Evolutionary conservation across 2,329 filamentous ascomycete genomes (phyloP), one percentile per base, ranked within the genome.

Genomic region (Drechslerella stenobrocha): DNA sequence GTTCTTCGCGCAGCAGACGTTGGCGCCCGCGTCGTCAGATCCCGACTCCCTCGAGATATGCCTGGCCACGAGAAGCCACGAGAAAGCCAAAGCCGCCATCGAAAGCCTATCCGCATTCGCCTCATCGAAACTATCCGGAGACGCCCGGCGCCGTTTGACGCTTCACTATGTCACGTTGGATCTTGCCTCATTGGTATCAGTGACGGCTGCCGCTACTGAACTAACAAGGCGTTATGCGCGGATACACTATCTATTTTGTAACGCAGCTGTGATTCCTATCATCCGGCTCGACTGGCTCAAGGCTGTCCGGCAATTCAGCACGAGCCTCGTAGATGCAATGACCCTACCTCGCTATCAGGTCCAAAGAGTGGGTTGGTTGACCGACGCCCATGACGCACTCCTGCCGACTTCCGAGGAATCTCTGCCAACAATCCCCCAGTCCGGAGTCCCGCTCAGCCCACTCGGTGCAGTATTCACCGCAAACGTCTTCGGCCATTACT

Each of bases 401-500:
- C 7, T 55, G 55, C 5, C 59, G 70, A 2, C 24, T 5, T 8
- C 23, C 30, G 34, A 52, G 8, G 72, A 77, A 20, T 5, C 9
- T 18, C 13, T 5, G 22, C 15, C 34, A 13, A 82, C 85, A 61
- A 85, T 87, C 0, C 78, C 79, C 3, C 20, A 23, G 20, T 2
- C 44, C 9, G 15, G 20, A 45, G 24, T 18, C 22, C 18, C 28
- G 7, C 34, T 35, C 13, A 53, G 61, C 30, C n/a, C n/a, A n/a
- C 78, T 98, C 0, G 91, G 90, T 2, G 82, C 89, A 71, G 84
- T 96, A 15, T 98, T 97, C 75, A 87, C 87, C 75, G 87, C 92
- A 50, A 97, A 97, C 74, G 82, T 96, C 26, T 97, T 98, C 75
- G 93, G 93, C 0, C 93, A 98, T 78, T 97, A 98, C 75, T 78